These are phyloP conservation scores for Tolypocladium tundrense DNA, from an alignment of 2,329 filamentous ascomycete species.

Conservation along the genomic window DNA sequence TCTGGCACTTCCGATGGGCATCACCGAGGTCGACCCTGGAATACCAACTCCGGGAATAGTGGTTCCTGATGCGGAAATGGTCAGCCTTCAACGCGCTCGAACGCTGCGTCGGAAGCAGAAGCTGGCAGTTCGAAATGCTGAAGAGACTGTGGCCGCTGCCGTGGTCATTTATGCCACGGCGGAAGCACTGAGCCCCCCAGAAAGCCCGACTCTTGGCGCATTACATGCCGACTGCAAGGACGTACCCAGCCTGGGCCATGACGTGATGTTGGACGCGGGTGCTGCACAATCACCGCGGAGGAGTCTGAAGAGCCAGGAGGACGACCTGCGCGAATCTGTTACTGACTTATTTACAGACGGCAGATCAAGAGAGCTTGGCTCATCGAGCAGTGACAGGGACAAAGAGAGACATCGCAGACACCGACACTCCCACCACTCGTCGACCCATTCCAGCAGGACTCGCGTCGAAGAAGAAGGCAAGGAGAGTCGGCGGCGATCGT, in stretches of 20 bases:
- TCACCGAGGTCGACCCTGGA: not conserved
- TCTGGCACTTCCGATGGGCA: not conserved
- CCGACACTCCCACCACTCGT: constrained; percentile 28
- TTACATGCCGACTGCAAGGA: constrained; percentile 13
- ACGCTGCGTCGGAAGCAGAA: constrained; percentile 35
- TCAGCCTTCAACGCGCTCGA: constrained; percentile 28
- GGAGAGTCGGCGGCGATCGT: constrained; percentile 18
- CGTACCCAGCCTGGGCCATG: constrained; percentile 15
- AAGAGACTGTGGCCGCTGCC: constrained; percentile 43
- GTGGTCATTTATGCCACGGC: constrained; percentile 43
- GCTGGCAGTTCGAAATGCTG: constrained; percentile 33
- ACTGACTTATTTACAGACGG: constrained; percentile 49
- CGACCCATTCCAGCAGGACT: constrained; percentile 17
- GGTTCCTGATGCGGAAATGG: constrained; percentile 29
- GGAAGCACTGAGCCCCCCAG: constrained; percentile 33
- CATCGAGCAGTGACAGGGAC: constrained; percentile 26
- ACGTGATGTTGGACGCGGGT: constrained; percentile 13
- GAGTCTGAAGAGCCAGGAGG: constrained; percentile 23
- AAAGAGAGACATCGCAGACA: constrained; percentile 30
- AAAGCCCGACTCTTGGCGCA: constrained; percentile 16
- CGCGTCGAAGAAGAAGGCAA: constrained; percentile 20
- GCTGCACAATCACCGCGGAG: constrained; percentile 20
- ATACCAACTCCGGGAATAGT: constrained; percentile 37
- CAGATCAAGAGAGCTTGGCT: constrained; percentile 27
- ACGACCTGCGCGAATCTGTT: constrained; percentile 34